Conservation (phyloP, 352 stramenopile species). For the Globisporangium emineosum region DNA sequence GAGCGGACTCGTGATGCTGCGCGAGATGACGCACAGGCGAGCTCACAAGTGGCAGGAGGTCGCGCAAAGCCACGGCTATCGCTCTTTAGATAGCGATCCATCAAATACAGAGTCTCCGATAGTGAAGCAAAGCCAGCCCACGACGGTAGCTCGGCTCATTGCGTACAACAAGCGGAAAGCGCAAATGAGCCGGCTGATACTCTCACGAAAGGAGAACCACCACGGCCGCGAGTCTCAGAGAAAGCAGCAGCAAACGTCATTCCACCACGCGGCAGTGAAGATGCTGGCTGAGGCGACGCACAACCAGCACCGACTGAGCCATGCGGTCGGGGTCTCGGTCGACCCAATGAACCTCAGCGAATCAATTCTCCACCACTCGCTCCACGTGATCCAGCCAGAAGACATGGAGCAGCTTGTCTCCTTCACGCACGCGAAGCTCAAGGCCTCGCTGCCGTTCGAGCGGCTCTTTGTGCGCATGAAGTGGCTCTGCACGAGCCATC, state of each 20-base stretch:
- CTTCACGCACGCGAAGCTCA: slow-evolving; percentile 27
- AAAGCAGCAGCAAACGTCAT: slow-evolving; percentile 1
- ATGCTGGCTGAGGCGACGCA: slow-evolving; percentile 18
- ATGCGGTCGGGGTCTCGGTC: slow-evolving; percentile 3
- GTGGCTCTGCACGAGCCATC: slow-evolving; percentile 50
- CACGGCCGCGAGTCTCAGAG: background rate
- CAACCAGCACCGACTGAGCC: slow-evolving; percentile 26
- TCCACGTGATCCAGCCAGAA: slow-evolving; percentile 14
- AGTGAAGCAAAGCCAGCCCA: background rate
- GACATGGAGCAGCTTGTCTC: slow-evolving; percentile 35
- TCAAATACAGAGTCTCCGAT: background rate
- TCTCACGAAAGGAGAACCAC: slow-evolving; percentile 11
- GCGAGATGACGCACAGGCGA: slow-evolving; percentile 30
- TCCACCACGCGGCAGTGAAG: slow-evolving; percentile 17
- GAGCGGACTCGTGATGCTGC: slow-evolving; percentile 48
- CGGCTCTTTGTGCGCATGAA: slow-evolving; percentile 37
- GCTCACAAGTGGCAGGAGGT: slow-evolving; percentile 39
- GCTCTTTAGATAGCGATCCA: background rate
- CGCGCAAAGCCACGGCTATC: slow-evolving; percentile 25
- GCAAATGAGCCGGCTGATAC: slow-evolving; percentile 5
- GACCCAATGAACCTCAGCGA: background rate
- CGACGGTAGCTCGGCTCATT: slow-evolving; percentile 9
- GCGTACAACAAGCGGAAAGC: slow-evolving; percentile 2
- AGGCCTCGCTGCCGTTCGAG: slow-evolving; percentile 27
- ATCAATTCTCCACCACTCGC: background rate